Evolutionary conservation across 2,329 filamentous ascomycete genomes (phyloP).

Genomic region (Ophiostoma tasmaniense): DNA sequence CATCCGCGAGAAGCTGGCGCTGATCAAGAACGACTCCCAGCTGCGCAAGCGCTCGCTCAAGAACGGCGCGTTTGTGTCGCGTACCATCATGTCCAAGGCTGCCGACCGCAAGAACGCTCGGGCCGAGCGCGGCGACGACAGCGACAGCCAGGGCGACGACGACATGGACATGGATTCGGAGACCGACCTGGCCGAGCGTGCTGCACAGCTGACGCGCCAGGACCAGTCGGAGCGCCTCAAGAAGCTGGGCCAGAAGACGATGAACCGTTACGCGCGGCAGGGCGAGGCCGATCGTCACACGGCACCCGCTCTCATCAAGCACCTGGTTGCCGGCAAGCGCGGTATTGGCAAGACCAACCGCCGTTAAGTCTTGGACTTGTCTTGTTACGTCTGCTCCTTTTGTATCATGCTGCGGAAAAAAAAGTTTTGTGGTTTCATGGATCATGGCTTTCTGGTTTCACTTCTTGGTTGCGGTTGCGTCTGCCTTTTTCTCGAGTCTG

Average conservation of each 20-base stretch:
- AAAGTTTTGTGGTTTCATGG: neutral
- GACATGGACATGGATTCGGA: constrained; percentile 65
- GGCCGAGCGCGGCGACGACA: constrained; percentile 43
- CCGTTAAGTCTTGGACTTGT: constrained; percentile 39
- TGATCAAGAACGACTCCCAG: constrained; percentile 89
- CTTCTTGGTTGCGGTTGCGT: neutral
- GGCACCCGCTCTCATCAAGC: constrained; percentile 73
- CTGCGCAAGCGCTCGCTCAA: constrained; percentile 88
- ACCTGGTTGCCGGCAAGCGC: constrained; percentile 89
- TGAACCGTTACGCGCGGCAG: constrained; percentile 95
- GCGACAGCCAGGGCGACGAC: constrained; percentile 56
- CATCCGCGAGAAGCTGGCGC: constrained; percentile 86
- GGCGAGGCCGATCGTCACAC: constrained; percentile 93
- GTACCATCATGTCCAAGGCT: constrained; percentile 55
- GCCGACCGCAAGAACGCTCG: constrained; percentile 37
- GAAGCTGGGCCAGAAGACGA: constrained; percentile 93
- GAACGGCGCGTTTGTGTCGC: constrained; percentile 90
- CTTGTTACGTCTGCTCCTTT: constrained; percentile 3
- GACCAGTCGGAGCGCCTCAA: constrained; percentile 62
- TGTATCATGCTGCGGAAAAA: constrained; percentile 5
- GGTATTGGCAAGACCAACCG: constrained; percentile 81
- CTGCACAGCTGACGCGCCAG: constrained; percentile 67
- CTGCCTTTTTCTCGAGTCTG: constrained; percentile 7
- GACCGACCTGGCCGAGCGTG: constrained; percentile 30
- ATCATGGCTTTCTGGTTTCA: neutral